Percentiles rank a stretch among this genome's conserved stretches.
phyloP scores from a whole-genome alignment of 108 stramenopile species.

The Skeletonema menzelii region DNA sequence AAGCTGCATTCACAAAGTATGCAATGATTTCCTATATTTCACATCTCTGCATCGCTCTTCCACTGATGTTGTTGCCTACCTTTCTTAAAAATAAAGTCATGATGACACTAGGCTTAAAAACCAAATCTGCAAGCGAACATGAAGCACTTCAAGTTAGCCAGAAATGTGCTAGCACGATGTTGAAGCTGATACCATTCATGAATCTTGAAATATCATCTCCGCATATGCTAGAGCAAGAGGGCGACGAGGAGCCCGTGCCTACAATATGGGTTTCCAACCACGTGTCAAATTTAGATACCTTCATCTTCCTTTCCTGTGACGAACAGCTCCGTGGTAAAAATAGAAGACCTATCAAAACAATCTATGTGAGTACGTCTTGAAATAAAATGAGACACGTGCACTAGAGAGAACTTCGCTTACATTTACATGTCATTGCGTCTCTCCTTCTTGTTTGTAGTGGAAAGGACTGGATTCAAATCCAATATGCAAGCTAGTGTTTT shows the following conservation, averaged over 20 bases:
- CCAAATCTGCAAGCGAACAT: constrained; percentile 34
- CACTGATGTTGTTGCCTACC: constrained; percentile 61
- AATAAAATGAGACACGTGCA: too few relatives aligned
- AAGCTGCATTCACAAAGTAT: constrained; percentile 28
- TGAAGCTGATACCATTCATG: constrained; percentile 73
- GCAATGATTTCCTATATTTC: constrained; percentile 68
- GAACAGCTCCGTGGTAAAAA: constrained; percentile 58
- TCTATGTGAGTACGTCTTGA: constrained; percentile 72
- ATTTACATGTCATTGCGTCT: neutral
- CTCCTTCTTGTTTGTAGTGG: constrained; percentile 54
- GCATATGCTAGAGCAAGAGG: neutral
- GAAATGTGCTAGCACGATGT: constrained; percentile 64
- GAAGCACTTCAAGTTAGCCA: constrained; percentile 56
- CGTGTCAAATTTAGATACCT: constrained; percentile 71
- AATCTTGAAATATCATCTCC: constrained; percentile 20
- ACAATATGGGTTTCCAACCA: constrained; percentile 85
- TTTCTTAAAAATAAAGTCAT: constrained; percentile 16
- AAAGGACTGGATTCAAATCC: constrained; percentile 84
- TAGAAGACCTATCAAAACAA: constrained; percentile 76
- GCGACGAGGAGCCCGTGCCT: constrained; percentile 46
- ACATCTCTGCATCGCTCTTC: constrained; percentile 70
- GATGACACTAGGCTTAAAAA: constrained; percentile 27
- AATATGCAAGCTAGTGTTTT: constrained; percentile 70
- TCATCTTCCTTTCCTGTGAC: constrained; percentile 70
- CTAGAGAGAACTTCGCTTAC: too few relatives aligned